Evolutionary conservation across 495 filamentous ascomycete genomes (phyloP), one percentile per base, ranked within the genome.

Genomic region (Penicillium steckii): DNA sequence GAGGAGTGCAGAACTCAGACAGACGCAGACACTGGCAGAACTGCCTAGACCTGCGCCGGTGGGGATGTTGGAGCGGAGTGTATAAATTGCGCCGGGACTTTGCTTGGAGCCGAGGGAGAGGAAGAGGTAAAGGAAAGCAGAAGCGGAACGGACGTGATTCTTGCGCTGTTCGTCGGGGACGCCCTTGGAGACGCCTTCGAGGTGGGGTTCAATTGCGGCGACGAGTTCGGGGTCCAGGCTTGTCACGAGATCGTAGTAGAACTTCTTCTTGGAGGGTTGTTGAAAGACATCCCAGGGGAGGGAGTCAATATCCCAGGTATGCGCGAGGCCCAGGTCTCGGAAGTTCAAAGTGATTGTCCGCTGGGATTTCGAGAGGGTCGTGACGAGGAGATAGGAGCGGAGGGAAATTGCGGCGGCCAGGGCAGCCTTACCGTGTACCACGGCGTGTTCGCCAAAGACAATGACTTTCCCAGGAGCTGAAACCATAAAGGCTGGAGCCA

Each of bases 381-480:
- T 94, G 65, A 96, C 92, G 51, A 91, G 89, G 35, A 98, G 85
- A 69, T 97, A 98, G 32, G 93, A 97, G 21, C 94, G 90, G 21
- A 97, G 79, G 21, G 93, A 95, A 52, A 98, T 90, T 13, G 94
- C 85, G 17, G 93, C 94, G 33, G 94, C 94, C 69, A 98, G 90
- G 46, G 94, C 92, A 44, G 91, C 85, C 84, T 96, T 96, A 64
- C 94, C 94, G 63, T 98, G 82, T 8, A 98, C 94, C 2, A 96
- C 94, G 9, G 94, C 89, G 75, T 98, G 94, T 66, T 98, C 94
- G 47, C 94, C 94, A 69, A 88, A 96, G 15, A 96, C 89, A 65
- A 98, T 97, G 61, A 95, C 93, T 70, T 98, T 98, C 26, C 92
- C 94, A 10, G 94, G 94, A 12, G 94, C 92, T 6, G 94, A 97